Evolutionary conservation across 2,329 filamentous ascomycete species (phyloP).

Genomic region (Fusarium sp.): DNA sequence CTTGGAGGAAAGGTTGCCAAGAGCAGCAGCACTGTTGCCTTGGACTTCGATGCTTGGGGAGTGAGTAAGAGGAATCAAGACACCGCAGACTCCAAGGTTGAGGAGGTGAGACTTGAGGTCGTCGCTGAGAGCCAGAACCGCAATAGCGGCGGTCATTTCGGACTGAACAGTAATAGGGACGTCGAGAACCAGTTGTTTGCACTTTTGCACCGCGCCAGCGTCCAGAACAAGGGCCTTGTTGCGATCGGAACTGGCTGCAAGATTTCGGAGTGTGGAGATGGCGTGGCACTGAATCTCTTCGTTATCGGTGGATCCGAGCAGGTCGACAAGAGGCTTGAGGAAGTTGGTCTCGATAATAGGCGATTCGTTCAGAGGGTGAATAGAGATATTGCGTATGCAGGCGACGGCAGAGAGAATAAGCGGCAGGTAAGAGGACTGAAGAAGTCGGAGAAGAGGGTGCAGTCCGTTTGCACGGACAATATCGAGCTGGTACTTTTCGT

Average conservation of each 20-base stretch:
- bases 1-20: slow-evolving; percentile 97
- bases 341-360: slow-evolving; percentile 99
- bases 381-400: slow-evolving; percentile 98
- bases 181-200: slow-evolving; percentile 94
- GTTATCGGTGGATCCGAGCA: slow-evolving; percentile 94
- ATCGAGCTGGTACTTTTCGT: slow-evolving; percentile 98
- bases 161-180: slow-evolving; percentile 96
- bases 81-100: slow-evolving; percentile 93
- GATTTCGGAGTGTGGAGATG: slow-evolving; percentile 94
- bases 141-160: slow-evolving; percentile 99
- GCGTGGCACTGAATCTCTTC: slow-evolving; percentile 99
- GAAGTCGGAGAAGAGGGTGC: slow-evolving; percentile 83
- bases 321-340: slow-evolving; percentile 89
- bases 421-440: slow-evolving; percentile 95
- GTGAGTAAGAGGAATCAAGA: slow-evolving; percentile 93
- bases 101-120: slow-evolving; percentile 93
- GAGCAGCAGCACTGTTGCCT: slow-evolving; percentile 94
- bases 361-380: slow-evolving; percentile 96
- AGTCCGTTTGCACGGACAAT: slow-evolving; percentile 93
- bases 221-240: slow-evolving; percentile 99
- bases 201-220: slow-evolving; percentile 96
- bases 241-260: slow-evolving; percentile 94
- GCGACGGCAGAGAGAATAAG: slow-evolving; percentile 96
- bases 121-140: slow-evolving; percentile 93
- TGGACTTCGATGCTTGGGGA: slow-evolving; percentile 98